Percentiles rank a stretch among this genome's conserved stretches.
phyloP scores from a whole-genome alignment of 768 basidiomycete genomes.

The Tricholoma sp. region DNA sequence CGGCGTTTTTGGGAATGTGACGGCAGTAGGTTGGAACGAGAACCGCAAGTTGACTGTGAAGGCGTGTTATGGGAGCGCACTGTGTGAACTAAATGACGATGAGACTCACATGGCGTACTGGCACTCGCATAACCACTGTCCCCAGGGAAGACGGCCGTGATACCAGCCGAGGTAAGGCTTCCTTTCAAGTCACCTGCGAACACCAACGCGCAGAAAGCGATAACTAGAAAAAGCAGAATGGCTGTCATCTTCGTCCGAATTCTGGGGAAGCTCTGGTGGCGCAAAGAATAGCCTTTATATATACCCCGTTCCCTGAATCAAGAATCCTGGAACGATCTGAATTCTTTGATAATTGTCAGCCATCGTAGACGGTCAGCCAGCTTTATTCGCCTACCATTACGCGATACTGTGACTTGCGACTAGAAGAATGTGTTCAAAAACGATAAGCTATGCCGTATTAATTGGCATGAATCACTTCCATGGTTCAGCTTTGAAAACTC shows the following conservation, averaged over 20 bases:
- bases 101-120: slow-evolving; percentile 12
- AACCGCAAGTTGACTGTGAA: slow-evolving; percentile 36
- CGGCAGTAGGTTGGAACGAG: slow-evolving; percentile 30
- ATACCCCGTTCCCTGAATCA: no score
- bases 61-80: background rate
- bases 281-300: no score
- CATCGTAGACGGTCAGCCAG: no score
- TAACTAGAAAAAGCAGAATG: background rate
- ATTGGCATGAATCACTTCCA: no score
- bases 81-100: background rate
- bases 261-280: no score
- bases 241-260: background rate
- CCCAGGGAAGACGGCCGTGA: slow-evolving; percentile 16
- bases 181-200: slow-evolving; percentile 2
- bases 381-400: no score
- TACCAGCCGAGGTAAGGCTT: slow-evolving; percentile 7
- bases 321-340: no score
- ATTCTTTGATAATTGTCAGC: no score
- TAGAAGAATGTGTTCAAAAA: no score
- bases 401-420: no score
- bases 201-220: background rate
- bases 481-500: no score
- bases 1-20: slow-evolving; percentile 29
- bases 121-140: slow-evolving; percentile 12
- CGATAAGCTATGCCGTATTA: no score